Evolutionary conservation across 106 monocot species (phyloP).

Genomic region (Dendrobium catenatum): DNA sequence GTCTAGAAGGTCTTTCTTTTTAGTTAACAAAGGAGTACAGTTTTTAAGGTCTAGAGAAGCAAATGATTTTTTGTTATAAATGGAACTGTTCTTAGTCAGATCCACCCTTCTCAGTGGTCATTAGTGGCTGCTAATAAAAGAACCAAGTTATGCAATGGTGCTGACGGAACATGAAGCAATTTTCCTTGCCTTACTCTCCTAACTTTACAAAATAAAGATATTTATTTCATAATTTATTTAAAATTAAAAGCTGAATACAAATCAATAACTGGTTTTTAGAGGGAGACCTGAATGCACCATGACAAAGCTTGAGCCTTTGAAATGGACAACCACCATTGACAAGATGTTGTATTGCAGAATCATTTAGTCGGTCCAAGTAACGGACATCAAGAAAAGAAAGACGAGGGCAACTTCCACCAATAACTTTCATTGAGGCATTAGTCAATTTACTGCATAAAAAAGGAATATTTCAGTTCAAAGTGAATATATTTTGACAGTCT

Average conservation of each 20-base stretch:
- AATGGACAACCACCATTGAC: slow-evolving; percentile 54
- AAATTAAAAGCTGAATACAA: not conserved
- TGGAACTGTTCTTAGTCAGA: not conserved
- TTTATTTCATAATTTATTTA: not conserved
- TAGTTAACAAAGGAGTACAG: not conserved
- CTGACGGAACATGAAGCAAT: not conserved
- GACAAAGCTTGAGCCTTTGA: slow-evolving; percentile 49
- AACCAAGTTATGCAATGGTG: not conserved
- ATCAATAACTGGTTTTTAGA: not conserved
- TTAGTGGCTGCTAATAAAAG: not conserved
- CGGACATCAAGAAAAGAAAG: slow-evolving; percentile 56
- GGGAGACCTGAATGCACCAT: slow-evolving; percentile 56
- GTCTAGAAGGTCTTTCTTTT: not conserved
- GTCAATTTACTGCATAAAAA: slow-evolving; percentile 48
- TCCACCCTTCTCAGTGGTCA: not conserved
- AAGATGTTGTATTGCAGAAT: slow-evolving; percentile 59
- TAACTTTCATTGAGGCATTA: slow-evolving; percentile 40
- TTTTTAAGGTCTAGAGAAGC: not conserved
- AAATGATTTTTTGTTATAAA: not conserved
- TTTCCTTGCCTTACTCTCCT: not conserved
- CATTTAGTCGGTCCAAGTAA: slow-evolving; percentile 51
- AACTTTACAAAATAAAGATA: not conserved
- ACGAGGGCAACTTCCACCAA: slow-evolving; percentile 47
- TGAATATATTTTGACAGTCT: not conserved
- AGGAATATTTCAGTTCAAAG: not conserved